Evolutionary conservation across 352 stramenopile species (phyloP).

Genomic region (Globisporangium paroecandrum): DNA sequence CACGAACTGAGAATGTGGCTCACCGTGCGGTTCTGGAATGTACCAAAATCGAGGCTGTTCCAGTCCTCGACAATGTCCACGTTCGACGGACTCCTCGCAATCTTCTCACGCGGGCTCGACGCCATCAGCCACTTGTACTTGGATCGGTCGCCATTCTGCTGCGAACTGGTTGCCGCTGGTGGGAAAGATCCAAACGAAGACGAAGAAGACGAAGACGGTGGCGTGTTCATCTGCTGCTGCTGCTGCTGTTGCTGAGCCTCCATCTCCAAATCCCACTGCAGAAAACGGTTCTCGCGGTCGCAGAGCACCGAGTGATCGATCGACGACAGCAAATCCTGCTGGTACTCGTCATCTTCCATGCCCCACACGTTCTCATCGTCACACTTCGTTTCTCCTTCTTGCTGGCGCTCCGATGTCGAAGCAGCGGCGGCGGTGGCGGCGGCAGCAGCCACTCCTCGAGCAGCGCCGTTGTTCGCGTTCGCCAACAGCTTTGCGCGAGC

Average conservation of each 20-base stretch:
- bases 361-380: conserved; percentile 67
- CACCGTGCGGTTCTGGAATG: conserved; percentile 80
- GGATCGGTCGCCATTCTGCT: conserved; percentile 17
- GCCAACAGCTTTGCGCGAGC: conserved; percentile 31
- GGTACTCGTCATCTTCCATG: conserved; percentile 64
- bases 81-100: conserved; percentile 67
- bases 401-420: conserved; percentile 13
- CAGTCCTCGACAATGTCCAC: conserved; percentile 79
- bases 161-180: conserved; percentile 11
- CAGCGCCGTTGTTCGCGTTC: conserved; percentile 8
- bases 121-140: conserved; percentile 42
- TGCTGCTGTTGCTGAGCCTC: conserved; percentile 32
- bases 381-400: conserved; percentile 34
- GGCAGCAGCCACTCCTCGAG: conserved; percentile 18
- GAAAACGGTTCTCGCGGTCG: conserved; percentile 77
- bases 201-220: conserved; percentile 12
- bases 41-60: conserved; percentile 75
- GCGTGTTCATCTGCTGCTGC: conserved; percentile 21
- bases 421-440: conserved; percentile 23
- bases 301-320: conserved; percentile 81
- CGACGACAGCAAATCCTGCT: conserved; percentile 66
- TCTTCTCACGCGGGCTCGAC: conserved; percentile 46
- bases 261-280: conserved; percentile 71
- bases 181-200: conserved; percentile 16
- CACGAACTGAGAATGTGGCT: conserved; percentile 83